Evolutionary conservation across 2,329 filamentous ascomycete species (phyloP).

Genomic region (Didymella pinodella): DNA sequence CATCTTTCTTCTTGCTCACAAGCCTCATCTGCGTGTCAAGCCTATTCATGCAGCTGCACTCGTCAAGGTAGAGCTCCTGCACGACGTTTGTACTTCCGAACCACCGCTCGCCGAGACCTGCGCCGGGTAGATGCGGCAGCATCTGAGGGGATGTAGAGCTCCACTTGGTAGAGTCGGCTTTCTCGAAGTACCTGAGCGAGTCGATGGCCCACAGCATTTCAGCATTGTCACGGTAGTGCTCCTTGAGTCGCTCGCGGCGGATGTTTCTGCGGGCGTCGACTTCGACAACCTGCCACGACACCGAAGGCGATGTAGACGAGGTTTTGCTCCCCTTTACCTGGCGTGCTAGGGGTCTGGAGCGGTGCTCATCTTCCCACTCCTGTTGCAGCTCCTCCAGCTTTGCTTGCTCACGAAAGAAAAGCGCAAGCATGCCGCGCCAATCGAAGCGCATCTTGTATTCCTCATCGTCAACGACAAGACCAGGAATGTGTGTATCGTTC

Average conservation of each 20-base stretch:
- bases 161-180: slow-evolving; percentile 23
- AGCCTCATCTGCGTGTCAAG: slow-evolving; percentile 25
- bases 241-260: slow-evolving; percentile 35
- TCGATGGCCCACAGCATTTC: slow-evolving; percentile 45
- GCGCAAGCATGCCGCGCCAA: slow-evolving; percentile 40
- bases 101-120: slow-evolving; percentile 43
- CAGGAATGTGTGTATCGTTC: slow-evolving; percentile 44
- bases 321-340: slow-evolving; percentile 29
- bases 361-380: slow-evolving; percentile 7
- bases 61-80: slow-evolving; percentile 44
- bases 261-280: slow-evolving; percentile 34
- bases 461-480: slow-evolving; percentile 29
- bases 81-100: slow-evolving; percentile 41
- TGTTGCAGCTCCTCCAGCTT: slow-evolving; percentile 22
- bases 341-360: neutral
- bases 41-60: slow-evolving; percentile 46
- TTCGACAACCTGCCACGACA: slow-evolving; percentile 17
- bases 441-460: slow-evolving; percentile 35
- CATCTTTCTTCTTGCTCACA: neutral
- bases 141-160: slow-evolving; percentile 19
- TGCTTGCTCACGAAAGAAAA: slow-evolving; percentile 45
- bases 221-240: slow-evolving; percentile 33
- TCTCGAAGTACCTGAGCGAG: slow-evolving; percentile 38
- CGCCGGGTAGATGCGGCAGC: slow-evolving; percentile 39
- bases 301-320: slow-evolving; percentile 9